phyloP scores from a whole-genome alignment of 495 filamentous ascomycete genomes.

The Talaromyces stipitatus region DNA sequence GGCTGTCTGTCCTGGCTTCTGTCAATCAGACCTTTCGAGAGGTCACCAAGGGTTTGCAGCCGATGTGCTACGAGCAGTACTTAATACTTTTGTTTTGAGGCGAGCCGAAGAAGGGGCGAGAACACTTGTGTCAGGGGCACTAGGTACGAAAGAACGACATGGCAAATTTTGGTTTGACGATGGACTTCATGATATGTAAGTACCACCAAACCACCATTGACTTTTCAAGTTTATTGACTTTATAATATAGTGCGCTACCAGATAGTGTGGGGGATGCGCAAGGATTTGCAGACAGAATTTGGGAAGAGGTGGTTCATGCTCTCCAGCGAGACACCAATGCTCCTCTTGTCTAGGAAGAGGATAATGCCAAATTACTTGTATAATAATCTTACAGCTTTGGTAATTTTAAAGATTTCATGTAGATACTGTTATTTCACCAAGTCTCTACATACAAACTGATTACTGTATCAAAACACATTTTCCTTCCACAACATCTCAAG shows the following conservation, averaged over 20 bases:
- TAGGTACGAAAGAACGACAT: slow-evolving; percentile 15
- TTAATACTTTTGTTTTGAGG: slow-evolving; percentile 11
- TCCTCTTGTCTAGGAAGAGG: not conserved
- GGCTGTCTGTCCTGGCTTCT: slow-evolving; percentile 9
- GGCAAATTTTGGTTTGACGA: slow-evolving; percentile 19
- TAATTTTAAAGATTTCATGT: too few species aligned
- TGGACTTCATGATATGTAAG: not conserved
- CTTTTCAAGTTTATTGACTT: not conserved
- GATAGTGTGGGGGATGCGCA: not conserved
- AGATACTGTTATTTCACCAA: not conserved
- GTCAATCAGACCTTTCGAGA: slow-evolving; percentile 5
- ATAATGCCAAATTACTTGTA: not conserved
- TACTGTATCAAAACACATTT: not conserved
- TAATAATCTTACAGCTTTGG: not conserved
- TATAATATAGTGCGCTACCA: not conserved
- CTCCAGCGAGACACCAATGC: not conserved
- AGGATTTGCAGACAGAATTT: not conserved
- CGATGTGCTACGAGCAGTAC: not conserved
- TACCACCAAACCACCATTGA: not conserved
- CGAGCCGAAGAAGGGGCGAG: slow-evolving; percentile 20
- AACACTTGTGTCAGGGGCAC: slow-evolving; percentile 21
- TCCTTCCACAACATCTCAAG: not conserved
- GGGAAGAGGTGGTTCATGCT: not conserved
- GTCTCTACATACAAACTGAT: not conserved
- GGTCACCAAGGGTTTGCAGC: not conserved